Percentiles rank a stretch among this genome's conserved stretches.
phyloP scores from a whole-genome alignment of 1,139 yeast genomes.

The Ashbya aceris region DNA sequence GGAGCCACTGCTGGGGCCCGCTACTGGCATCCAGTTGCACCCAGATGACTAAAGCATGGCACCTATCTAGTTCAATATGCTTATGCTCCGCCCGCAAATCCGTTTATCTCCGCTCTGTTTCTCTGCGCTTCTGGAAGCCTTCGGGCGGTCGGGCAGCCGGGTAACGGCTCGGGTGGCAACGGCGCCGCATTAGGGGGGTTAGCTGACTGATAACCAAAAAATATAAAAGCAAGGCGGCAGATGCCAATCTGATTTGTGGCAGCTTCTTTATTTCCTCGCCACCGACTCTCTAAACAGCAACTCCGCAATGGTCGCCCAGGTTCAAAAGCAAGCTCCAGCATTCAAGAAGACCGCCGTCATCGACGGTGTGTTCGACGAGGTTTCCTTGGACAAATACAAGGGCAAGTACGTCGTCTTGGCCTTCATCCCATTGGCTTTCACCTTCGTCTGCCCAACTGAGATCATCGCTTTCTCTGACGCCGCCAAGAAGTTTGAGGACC shows the following conservation, averaged over 20 bases:
- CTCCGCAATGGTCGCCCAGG: slow-evolving; percentile 65
- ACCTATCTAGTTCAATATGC: no score
- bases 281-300: background rate
- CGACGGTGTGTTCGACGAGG: slow-evolving; percentile 91
- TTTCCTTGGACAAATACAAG: slow-evolving; percentile 87
- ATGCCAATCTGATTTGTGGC: no score
- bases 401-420: slow-evolving; percentile 97
- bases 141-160: background rate
- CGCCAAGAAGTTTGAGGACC: slow-evolving; percentile 75
- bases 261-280: no score
- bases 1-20: no score
- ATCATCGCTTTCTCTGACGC: slow-evolving; percentile 97
- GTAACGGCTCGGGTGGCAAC: slow-evolving; percentile 1
- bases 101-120: no score
- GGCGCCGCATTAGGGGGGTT: background rate
- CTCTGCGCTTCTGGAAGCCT: no score
- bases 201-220: background rate
- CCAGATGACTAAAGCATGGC: no score
- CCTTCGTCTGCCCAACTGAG: slow-evolving; percentile 98
- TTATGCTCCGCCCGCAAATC: no score
- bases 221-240: background rate
- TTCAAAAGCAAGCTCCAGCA: slow-evolving; percentile 91
- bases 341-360: slow-evolving; percentile 96
- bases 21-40: no score
- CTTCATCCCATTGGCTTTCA: slow-evolving; percentile 97